Percentiles rank a stretch among this genome's conserved stretches.
Evolutionary conservation across 306 rosid genomes (phyloP).

Genomic region (Pyrus betulifolia): DNA sequence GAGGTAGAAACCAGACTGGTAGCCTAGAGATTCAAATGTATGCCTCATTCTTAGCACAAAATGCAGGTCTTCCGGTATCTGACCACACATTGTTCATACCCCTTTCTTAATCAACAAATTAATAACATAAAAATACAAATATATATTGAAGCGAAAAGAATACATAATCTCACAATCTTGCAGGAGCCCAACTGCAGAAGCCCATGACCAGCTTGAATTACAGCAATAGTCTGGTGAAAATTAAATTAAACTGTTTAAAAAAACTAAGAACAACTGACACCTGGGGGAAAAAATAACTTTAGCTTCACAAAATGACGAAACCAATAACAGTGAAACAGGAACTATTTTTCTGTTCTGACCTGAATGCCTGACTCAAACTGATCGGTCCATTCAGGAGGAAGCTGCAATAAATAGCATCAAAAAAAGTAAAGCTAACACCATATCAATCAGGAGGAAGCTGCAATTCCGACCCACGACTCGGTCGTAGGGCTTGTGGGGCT

Average conservation of each 20-base stretch:
- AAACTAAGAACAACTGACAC: not conserved
- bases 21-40: conserved; percentile 94
- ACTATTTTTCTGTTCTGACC: conserved; percentile 45
- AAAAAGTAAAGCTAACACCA: conserved; percentile 15
- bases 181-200: conserved; percentile 98
- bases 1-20: conserved; percentile 90
- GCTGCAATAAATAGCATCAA: conserved; percentile 68
- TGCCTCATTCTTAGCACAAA: conserved; percentile 98
- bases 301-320: not conserved
- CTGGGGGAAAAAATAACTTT: not conserved
- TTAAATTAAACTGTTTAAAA: conserved; percentile 5
- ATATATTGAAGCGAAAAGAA: not conserved
- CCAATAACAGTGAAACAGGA: not conserved
- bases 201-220: conserved; percentile 99
- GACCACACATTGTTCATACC: not conserved
- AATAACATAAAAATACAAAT: not conserved
- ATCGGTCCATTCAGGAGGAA: conserved; percentile 96
- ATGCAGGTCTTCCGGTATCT: conserved; percentile 97
- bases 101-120: not conserved
- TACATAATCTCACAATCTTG: conserved; percentile 71
- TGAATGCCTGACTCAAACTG: conserved; percentile 99
- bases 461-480: too few relatives aligned
- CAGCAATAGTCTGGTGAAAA: conserved; percentile 84
- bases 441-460: conserved; percentile 17
- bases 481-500: too few relatives aligned